These are phyloP conservation scores for Kodamaea leandrae DNA, from an alignment of 805 yeast genomes.

Conservation along the genomic window DNA sequence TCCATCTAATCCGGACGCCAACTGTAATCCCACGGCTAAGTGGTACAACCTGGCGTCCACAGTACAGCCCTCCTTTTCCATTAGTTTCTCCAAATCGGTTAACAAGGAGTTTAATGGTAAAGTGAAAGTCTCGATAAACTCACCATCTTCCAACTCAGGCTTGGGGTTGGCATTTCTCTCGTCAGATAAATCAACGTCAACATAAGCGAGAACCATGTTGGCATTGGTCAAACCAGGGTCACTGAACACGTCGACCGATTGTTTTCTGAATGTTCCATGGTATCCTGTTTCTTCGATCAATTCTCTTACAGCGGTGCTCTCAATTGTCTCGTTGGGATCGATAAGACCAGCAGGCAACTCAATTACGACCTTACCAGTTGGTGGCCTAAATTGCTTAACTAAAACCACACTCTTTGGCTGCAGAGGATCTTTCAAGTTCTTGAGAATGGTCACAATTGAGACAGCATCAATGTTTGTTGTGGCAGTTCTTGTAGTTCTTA, in stretches of 20 bases:
- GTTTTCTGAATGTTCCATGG: slow-evolving; percentile 55
- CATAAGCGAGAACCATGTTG: slow-evolving; percentile 73
- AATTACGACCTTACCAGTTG: slow-evolving; percentile 81
- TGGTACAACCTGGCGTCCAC: slow-evolving; percentile 88
- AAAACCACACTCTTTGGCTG: slow-evolving; percentile 44
- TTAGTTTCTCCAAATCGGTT: slow-evolving; percentile 49
- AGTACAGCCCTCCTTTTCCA: slow-evolving; percentile 59
- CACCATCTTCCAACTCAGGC: slow-evolving; percentile 82
- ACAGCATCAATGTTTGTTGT: slow-evolving; percentile 77
- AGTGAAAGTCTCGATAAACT: slow-evolving; percentile 85
- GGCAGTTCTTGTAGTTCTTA: slow-evolving; percentile 67
- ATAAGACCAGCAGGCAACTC: slow-evolving; percentile 96
- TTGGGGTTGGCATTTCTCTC: slow-evolving; percentile 66
- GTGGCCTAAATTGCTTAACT: slow-evolving; percentile 92
- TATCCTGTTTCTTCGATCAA: slow-evolving; percentile 92
- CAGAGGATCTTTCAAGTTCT: slow-evolving; percentile 44
- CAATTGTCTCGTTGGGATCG: slow-evolving; percentile 78
- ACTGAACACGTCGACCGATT: slow-evolving; percentile 46
- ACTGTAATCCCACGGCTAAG: slow-evolving; percentile 73
- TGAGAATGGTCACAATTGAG: slow-evolving; percentile 75
- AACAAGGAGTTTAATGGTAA: slow-evolving; percentile 63
- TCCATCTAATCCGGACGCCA: slow-evolving; percentile 40
- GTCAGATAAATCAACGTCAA: slow-evolving; percentile 68
- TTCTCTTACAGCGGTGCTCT: slow-evolving; percentile 82
- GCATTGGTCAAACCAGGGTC: slow-evolving; percentile 92